phyloP scores from a whole-genome alignment of 352 stramenopile genomes.

The Globisporangium okanoganense region DNA sequence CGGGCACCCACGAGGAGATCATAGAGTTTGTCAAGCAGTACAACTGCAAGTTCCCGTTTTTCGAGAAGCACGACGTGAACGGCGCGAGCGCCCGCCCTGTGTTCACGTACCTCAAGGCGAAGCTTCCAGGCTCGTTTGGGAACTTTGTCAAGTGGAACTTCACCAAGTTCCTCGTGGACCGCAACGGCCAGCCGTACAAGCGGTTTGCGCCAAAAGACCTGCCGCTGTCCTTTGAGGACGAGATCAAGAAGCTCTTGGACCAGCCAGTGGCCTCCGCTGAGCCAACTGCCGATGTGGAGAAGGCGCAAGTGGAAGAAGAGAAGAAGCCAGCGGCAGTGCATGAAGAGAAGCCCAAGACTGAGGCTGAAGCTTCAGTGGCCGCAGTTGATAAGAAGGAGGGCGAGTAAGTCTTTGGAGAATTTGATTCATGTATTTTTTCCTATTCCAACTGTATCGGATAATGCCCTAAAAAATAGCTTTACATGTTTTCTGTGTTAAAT shows the following conservation, averaged over 20 bases:
- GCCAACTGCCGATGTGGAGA: background rate
- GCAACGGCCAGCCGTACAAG: constrained; percentile 69
- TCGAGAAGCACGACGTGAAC: constrained; percentile 59
- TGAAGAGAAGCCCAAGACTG: background rate
- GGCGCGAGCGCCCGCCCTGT: constrained; percentile 22
- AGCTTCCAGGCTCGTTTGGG: constrained; percentile 6
- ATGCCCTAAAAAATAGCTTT: background rate
- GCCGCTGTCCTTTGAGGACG: constrained; percentile 70
- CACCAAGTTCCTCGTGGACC: constrained; percentile 88
- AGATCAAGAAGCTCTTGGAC: constrained; percentile 72
- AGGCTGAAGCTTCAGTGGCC: background rate
- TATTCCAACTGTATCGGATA: background rate
- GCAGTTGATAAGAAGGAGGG: background rate
- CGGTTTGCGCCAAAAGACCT: constrained; percentile 63
- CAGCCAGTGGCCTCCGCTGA: background rate
- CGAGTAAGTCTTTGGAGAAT: background rate
- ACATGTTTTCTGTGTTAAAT: background rate
- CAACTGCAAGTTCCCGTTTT: constrained; percentile 39
- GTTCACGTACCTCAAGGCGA: constrained; percentile 28
- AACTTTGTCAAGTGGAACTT: constrained; percentile 61
- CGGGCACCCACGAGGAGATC: constrained; percentile 45
- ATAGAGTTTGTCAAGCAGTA: constrained; percentile 41
- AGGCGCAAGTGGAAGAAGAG: background rate
- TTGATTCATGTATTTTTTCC: background rate
- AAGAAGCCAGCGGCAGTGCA: no score